Base-by-base conservation (phyloP, 441 rosid genomes). In the Breynia disticha region DNA sequence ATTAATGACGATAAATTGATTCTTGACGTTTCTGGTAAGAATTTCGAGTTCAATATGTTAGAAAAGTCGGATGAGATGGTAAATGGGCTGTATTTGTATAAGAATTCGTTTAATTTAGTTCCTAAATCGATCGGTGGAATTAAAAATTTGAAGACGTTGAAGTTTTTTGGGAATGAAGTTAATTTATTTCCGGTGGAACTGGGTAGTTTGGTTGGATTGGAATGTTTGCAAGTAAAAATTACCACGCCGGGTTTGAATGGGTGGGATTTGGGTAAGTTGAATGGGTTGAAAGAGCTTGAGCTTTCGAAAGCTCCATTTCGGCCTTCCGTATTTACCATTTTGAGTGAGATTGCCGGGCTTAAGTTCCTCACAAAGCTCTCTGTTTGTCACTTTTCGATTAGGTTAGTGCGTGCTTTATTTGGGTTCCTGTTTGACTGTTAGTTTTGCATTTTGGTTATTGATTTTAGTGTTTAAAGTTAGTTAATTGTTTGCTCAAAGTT, bases 381-480 rank as follows among this genome's bases (percentile, higher is more conserved):
- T 67, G 83, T 88, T 72, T 84, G 95, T 55, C 87, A 84, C 63
- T 91, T 91, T 63, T 91, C 95, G 5, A 80, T 93, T 16, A 84
- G 98, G 98, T 86, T 60, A 59, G 50, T 46, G 11, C 28, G 50
- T 46, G 11, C 28, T 53, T 43, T 7, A 35, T 37, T 35, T 56
- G 21, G 39, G 43, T 13, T 47, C 19, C 3, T 2, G 12, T 39
- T 39, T 39, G 12, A 9, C 11, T 39, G 2, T 39, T 39, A 7
- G 32, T 24, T 24, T 24, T 3, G 32, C 32, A 7, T 2, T 2
- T 2, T 2, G 32, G 32, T 24, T 24, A 24, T 24, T 2, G 32
- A 24, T 24, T 24, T 24, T 24, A 24, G 32, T 7, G 32, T 24
- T 24, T 24, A 2, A 24, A 24, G 32, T 7, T 24, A 24, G 32